A percentile compares a stretch with the other conserved stretches of the same genome.
Evolutionary conservation across 139 green algal genomes (phyloP).

Genomic region (Choricystis sp.): DNA sequence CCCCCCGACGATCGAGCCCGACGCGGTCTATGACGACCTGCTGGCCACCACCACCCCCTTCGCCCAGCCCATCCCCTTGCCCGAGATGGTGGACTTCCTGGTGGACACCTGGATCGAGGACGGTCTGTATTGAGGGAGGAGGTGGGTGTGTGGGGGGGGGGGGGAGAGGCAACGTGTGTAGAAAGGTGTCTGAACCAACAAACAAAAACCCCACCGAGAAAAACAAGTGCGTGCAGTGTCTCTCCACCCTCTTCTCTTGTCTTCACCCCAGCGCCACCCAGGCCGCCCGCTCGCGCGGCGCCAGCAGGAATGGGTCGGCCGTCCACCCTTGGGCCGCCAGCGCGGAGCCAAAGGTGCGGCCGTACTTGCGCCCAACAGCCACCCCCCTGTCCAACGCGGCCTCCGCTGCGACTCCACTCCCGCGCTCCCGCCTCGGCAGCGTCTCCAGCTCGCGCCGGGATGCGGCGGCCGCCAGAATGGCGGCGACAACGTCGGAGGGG

Average conservation of each 20-base stretch:
- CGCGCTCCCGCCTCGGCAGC: too few species aligned
- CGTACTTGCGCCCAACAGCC: not conserved
- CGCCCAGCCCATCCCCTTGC: not conserved
- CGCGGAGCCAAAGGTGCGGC: not conserved
- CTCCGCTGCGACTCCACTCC: too few species aligned
- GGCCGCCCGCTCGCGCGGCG: not conserved
- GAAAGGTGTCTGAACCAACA: not conserved
- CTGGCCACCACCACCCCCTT: not conserved
- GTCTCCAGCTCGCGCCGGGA: too few species aligned
- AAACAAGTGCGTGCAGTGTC: too few species aligned
- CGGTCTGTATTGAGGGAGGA: not conserved
- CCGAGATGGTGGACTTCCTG: not conserved
- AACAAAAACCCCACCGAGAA: too few species aligned
- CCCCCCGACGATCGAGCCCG: not conserved
- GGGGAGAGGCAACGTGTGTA: too few species aligned
- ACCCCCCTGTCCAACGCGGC: not conserved
- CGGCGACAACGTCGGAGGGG: too few species aligned
- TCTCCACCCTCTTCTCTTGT: too few species aligned
- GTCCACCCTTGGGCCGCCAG: not conserved
- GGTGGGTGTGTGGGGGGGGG: too few species aligned
- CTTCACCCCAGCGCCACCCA: not conserved
- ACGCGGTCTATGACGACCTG: not conserved
- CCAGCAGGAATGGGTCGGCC: not conserved
- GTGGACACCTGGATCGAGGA: not conserved
- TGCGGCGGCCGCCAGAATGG: too few species aligned